Evolutionary conservation across 2,329 filamentous ascomycete species (phyloP).

Genomic region (Phialophora expanda): DNA sequence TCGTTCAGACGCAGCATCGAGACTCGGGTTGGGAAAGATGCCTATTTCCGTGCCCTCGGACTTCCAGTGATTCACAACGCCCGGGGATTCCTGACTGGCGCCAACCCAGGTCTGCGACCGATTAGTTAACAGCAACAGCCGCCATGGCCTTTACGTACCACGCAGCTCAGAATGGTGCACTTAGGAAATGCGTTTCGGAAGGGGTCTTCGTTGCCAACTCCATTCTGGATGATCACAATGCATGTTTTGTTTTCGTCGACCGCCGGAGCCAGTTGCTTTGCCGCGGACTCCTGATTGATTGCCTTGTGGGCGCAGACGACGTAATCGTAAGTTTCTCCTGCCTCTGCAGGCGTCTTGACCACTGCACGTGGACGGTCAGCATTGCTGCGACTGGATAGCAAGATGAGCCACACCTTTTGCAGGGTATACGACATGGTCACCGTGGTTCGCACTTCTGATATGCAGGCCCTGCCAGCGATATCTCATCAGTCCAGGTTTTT

Average conservation of each 20-base stretch:
- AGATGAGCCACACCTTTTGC: constrained; percentile 45
- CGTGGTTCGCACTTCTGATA: constrained; percentile 51
- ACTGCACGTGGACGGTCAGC: constrained; percentile 41
- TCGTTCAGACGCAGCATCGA: constrained; percentile 44
- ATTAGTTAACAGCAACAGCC: neutral
- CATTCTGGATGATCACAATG: constrained; percentile 50
- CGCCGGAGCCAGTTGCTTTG: constrained; percentile 44
- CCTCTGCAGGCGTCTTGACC: constrained; percentile 47
- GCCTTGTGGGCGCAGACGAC: constrained; percentile 51
- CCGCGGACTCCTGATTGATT: constrained; percentile 49
- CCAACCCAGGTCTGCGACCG: constrained; percentile 58
- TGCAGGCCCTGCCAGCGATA: constrained; percentile 46
- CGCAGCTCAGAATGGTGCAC: constrained; percentile 47
- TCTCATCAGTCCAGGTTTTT: neutral
- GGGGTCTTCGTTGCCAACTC: constrained; percentile 50
- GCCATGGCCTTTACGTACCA: constrained; percentile 48
- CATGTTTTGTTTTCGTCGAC: constrained; percentile 47
- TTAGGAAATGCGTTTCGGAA: constrained; percentile 45
- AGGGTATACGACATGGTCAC: constrained; percentile 45
- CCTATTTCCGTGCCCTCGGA: constrained; percentile 63
- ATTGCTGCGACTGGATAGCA: neutral
- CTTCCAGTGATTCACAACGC: constrained; percentile 57
- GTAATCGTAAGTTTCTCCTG: constrained; percentile 44
- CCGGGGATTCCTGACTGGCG: constrained; percentile 57
- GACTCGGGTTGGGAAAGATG: constrained; percentile 51